Conservation (phyloP, 768 basidiomycete genomes). For the Amanita fuliginea region DNA sequence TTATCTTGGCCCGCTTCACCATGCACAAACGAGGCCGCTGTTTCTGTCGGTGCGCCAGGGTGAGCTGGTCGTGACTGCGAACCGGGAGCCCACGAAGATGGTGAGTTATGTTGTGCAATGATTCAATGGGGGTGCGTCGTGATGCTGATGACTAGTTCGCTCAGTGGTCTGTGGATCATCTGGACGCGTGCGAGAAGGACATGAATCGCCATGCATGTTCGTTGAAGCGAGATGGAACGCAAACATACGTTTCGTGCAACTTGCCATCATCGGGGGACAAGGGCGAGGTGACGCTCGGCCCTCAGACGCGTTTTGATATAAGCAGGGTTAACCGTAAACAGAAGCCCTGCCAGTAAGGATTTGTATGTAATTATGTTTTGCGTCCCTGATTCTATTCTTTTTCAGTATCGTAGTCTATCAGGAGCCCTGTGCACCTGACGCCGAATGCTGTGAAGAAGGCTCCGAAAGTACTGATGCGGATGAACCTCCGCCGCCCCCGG, state of each 20-base stretch:
- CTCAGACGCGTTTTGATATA: conserved; percentile 2
- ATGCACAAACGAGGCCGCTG: background rate
- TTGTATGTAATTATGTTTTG: background rate
- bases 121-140: background rate
- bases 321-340: conserved; percentile 1
- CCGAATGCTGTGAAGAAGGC: background rate
- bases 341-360: conserved; percentile 3
- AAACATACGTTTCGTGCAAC: background rate
- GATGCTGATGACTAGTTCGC: background rate
- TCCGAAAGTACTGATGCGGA: background rate
- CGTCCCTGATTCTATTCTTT: background rate
- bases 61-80: background rate
- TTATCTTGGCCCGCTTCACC: background rate
- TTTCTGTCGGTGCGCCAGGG: background rate
- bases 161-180: background rate
- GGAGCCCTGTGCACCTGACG: background rate
- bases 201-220: conserved; percentile 1
- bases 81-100: conserved; percentile 1
- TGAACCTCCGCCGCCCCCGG: too few species aligned
- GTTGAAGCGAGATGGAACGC: background rate
- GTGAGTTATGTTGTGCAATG: background rate
- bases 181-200: background rate
- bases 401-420: conserved; percentile 2
- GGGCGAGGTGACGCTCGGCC: background rate
- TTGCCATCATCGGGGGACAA: background rate